These are phyloP conservation scores for Rasamsonia emersonii DNA, from an alignment of 2,329 filamentous ascomycete species.

Conservation along the genomic window DNA sequence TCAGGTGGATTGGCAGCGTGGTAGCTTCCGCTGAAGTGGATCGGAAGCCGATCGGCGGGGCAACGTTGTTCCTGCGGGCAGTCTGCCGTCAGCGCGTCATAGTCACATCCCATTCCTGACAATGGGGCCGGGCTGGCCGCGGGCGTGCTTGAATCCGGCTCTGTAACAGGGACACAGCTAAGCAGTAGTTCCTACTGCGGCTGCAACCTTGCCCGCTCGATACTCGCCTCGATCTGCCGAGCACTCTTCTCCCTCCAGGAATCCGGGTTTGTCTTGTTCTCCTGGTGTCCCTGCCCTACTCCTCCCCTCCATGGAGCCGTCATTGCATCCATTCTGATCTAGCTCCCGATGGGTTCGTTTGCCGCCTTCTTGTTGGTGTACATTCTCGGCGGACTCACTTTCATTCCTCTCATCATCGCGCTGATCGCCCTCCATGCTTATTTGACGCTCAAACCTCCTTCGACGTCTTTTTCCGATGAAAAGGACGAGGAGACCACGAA, in stretches of 20 bases:
- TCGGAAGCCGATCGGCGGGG: too few relatives aligned
- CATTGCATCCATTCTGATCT: constrained; percentile 22
- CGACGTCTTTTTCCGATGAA: background rate
- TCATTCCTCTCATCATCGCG: constrained; percentile 63
- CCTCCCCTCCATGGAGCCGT: constrained; percentile 20
- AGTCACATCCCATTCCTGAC: too few relatives aligned
- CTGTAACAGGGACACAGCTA: too few relatives aligned
- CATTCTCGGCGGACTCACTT: constrained; percentile 78
- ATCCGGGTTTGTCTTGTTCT: background rate
- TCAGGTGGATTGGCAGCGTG: too few relatives aligned
- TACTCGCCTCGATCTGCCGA: too few relatives aligned
- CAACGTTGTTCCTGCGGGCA: too few relatives aligned
- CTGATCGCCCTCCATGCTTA: constrained; percentile 59
- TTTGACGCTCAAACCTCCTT: constrained; percentile 50
- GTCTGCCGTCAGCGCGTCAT: too few relatives aligned
- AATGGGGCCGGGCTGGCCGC: too few relatives aligned
- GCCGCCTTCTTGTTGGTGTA: constrained; percentile 63
- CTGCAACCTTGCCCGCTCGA: too few relatives aligned
- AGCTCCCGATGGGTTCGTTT: constrained; percentile 36
- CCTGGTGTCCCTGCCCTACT: background rate
- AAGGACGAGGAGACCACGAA: constrained; percentile 2
- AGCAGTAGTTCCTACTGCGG: too few relatives aligned
- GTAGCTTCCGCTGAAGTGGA: too few relatives aligned
- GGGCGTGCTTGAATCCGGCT: too few relatives aligned
- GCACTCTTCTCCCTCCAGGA: background rate